Evolutionary conservation across 1,284 basidiomycete species (phyloP), one percentile per base, ranked within the genome.

Genomic region (Cutaneotrichosporon sp.): DNA sequence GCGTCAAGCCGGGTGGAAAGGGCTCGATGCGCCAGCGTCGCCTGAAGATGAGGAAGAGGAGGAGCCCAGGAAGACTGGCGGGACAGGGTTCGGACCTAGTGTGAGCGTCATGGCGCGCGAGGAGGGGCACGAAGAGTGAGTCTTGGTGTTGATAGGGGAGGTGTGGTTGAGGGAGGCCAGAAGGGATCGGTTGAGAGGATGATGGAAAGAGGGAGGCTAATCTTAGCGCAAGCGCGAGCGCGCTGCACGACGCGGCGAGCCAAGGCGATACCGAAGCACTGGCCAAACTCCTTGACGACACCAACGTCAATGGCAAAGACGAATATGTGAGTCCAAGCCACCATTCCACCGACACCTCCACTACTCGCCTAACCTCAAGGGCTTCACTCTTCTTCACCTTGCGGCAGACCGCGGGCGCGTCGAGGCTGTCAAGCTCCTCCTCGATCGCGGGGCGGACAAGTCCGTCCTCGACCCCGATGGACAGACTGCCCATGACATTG

Each of bases 381-480:
- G 90, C 38, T 93, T 90, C 75, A 90, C 92, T 0, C 84, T 92
- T 14, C 77, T 96, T 30, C 92, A 96, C 72, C 83, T 95, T 0
- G 92, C 92, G 1, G 86, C 87, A 21, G 92, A 96, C 74, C 83
- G 92, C 75, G 92, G 92, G 0, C 84, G 87, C 69, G 60, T 82
- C 5, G 81, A 82, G 0, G 80, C 85, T 0, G 89, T 90, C 4
- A 78, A 84, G 68, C 62, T 87, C 4, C 78, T 96, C 32, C 75
- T 94, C n/a, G 72, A 80, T 11, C 82, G 82, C 50, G 90, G 90
- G 0, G 91, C 88, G 5, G 85, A 92, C 72, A 75, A 73, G 51
- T 76, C 75, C 30, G 77, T 89, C n/a, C 73, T 91, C 89, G 77
- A 79, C 58, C 74, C 74, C 13, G 76, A 79, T 55, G 76, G 61